These are phyloP conservation scores for Penicillium sp. DNA, from an alignment of 2,329 filamentous ascomycete genomes.

Conservation along the genomic window DNA sequence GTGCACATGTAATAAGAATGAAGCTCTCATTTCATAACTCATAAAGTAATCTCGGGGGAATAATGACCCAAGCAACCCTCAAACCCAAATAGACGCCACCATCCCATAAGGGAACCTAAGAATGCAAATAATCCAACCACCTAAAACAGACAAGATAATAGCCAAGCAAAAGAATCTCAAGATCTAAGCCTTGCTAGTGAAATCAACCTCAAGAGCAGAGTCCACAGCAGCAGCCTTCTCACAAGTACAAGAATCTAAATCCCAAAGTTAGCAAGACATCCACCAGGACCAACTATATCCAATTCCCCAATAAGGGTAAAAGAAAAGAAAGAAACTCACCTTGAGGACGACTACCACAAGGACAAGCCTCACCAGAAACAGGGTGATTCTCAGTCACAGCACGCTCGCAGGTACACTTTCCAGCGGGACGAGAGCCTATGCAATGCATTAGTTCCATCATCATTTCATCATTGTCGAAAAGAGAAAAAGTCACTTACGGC, in stretches of 20 bases:
- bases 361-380: slow-evolving; percentile 60
- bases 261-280: slow-evolving; percentile 13
- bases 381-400: slow-evolving; percentile 66
- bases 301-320: no score
- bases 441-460: neutral
- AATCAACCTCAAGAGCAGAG: slow-evolving; percentile 72
- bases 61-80: neutral
- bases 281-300: neutral
- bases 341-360: slow-evolving; percentile 70
- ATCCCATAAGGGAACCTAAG: neutral
- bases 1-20: neutral
- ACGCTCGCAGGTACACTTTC: slow-evolving; percentile 76
- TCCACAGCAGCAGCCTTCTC: slow-evolving; percentile 65
- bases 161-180: neutral
- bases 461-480: neutral
- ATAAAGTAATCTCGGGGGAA: neutral
- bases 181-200: slow-evolving; percentile 61
- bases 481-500: slow-evolving; percentile 53
- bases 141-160: neutral
- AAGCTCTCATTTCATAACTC: neutral
- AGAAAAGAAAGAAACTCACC: slow-evolving; percentile 48
- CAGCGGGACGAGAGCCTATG: slow-evolving; percentile 66
- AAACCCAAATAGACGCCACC: slow-evolving; percentile 2
- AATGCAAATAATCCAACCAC: slow-evolving; percentile 13
- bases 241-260: slow-evolving; percentile 70